phyloP scores from a whole-genome alignment of 1,284 basidiomycete genomes.

The Phenoliferia sp. region DNA sequence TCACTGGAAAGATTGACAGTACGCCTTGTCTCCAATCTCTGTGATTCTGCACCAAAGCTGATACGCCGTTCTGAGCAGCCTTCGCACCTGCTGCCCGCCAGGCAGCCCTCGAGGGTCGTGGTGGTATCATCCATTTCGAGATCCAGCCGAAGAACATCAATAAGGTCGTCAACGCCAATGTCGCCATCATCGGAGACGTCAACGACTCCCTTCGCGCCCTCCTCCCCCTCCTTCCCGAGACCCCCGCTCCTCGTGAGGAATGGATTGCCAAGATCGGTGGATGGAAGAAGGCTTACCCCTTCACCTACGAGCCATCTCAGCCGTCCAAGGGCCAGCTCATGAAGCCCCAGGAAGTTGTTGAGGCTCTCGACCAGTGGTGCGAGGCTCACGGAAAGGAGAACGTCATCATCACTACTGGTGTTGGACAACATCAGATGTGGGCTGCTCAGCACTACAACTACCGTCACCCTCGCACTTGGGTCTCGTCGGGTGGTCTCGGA shows the following conservation, averaged over 20 bases:
- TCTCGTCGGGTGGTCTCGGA: conserved; percentile 94
- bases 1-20: conserved; percentile 82
- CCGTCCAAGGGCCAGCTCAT: conserved; percentile 58
- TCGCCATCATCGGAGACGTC: conserved; percentile 92
- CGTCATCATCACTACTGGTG: conserved; percentile 84
- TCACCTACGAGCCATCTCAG: conserved; percentile 70
- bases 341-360: conserved; percentile 96
- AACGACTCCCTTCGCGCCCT: conserved; percentile 73
- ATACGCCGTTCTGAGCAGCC: conserved; percentile 33
- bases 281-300: conserved; percentile 89
- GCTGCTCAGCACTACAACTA: conserved; percentile 92
- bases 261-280: conserved; percentile 78
- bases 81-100: conserved; percentile 88
- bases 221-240: conserved; percentile 66
- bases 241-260: conserved; percentile 55
- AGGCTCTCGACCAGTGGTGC: conserved; percentile 69
- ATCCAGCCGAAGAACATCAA: conserved; percentile 99
- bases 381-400: conserved; percentile 75
- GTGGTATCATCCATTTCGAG: conserved; percentile 99
- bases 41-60: not conserved
- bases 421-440: conserved; percentile 99
- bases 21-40: conserved; percentile 24
- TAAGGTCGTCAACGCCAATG: conserved; percentile 93
- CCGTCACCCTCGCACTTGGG: conserved; percentile 79
- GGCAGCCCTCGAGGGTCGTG: conserved; percentile 77